Base-by-base conservation (phyloP, 1,139 yeast genomes). In the Saccharomycopsis hybrid region DNA sequence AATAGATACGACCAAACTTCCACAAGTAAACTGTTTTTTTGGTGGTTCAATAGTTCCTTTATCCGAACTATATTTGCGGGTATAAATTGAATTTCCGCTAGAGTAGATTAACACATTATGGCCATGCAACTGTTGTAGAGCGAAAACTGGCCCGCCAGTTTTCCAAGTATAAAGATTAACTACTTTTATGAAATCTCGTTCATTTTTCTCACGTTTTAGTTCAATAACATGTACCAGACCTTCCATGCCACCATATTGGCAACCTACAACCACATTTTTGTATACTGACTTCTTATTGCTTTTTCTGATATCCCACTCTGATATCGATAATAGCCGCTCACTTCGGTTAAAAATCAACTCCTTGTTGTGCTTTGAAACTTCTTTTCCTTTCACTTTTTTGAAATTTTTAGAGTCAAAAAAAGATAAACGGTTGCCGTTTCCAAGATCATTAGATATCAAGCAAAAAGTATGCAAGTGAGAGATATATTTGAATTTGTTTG, bases 391-490 rank as follows among this genome's bases (percentile, higher is more conserved):
- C n/a, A 46, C 35, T 30, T 27, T 29, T 36, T 41, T 50, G 31
- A 29, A 43, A 11, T 29, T 36, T 43, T 47, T 50, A 38, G 35
- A 31, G 33, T 47, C 51, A 36, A 50, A 50, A 35, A 50, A 50
- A 11, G 32, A 27, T 9, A 50, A 5, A 11, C 29, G 33, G 24
- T 18, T n/a, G n/a, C 30, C 13, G n/a, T 18, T 25, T 2, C 11
- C 32, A 4, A 11, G 32, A 11, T 42, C 47, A 28, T 46, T 46
- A 5, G 44, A 28, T n/a, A 46, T 4, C 4, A 49, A 28, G 28
- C 52, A 49, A 29, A 46, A 41, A 7, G 31, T 38, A 38, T 49
- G 52, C 39, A 49, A 43, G 27, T 49, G 38, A n/a, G 52, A 24
- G 8, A 49, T 29, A 24, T 46, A 42, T 11, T 47, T 18, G 32